Conservation (phyloP, 129 eudicot species). For the sunflower (Helianthus annuus) region HanXRQr2.0-SUNRISE NC_035441.2:140862379-140862878, state of each 20-base stretch:
- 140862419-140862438: slow-evolving; percentile 44
- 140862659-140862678: slow-evolving; percentile 45
- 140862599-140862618: not conserved
- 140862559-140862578: slow-evolving; percentile 97
- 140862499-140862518: slow-evolving; percentile 50
- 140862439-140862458: slow-evolving; percentile 7
- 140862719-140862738: slow-evolving; percentile 58
- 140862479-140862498: not conserved
- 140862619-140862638: not conserved
- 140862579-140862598: slow-evolving; percentile 49
- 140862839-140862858: slow-evolving; percentile 84
- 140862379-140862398: slow-evolving; percentile 95
- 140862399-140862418: slow-evolving; percentile 95
- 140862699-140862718: slow-evolving; percentile 81
- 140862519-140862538: slow-evolving; percentile 82
- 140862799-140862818: not conserved
- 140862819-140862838: not conserved
- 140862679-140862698: slow-evolving; percentile 99
- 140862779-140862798: slow-evolving; percentile 17
- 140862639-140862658: not conserved
- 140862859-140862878: slow-evolving; percentile 95
- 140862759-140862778: slow-evolving; percentile 90
- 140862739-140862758: slow-evolving; percentile 62
- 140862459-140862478: not conserved
- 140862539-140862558: slow-evolving; percentile 97